Evolutionary conservation across 73 alveolate genomes (phyloP).

Genomic region (Tetrahymena thermophila): DNA sequence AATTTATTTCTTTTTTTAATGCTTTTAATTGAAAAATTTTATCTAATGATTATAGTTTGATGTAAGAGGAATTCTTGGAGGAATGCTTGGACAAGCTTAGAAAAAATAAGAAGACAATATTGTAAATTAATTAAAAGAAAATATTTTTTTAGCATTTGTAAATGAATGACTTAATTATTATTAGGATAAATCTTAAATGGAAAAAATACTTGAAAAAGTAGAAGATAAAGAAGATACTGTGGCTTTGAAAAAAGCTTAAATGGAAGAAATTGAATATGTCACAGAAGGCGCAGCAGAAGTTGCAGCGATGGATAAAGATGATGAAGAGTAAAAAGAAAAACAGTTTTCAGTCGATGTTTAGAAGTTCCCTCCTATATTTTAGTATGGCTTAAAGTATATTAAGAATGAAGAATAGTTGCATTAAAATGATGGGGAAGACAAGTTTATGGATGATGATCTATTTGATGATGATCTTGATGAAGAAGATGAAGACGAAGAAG

Average conservation of each 20-base stretch:
- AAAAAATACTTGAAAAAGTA: constrained; percentile 21
- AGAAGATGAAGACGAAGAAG: not conserved
- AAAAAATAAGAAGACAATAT: not conserved
- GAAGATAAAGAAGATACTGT: constrained; percentile 32
- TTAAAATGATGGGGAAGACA: not conserved
- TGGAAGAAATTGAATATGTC: constrained; percentile 24
- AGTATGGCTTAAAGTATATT: constrained; percentile 26
- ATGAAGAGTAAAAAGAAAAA: constrained; percentile 16
- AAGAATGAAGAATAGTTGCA: not conserved
- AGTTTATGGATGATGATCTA: not conserved
- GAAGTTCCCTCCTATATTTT: constrained; percentile 28
- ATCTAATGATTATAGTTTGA: not conserved
- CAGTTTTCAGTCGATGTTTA: not conserved
- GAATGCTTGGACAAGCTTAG: not conserved
- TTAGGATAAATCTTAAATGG: constrained; percentile 24
- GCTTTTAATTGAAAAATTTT: not conserved
- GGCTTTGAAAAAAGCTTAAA: constrained; percentile 25
- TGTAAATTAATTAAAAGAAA: not conserved
- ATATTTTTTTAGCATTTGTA: not conserved
- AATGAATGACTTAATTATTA: not conserved
- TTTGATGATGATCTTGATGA: not conserved
- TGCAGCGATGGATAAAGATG: constrained; percentile 18
- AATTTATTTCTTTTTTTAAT: not conserved
- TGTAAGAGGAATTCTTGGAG: not conserved
- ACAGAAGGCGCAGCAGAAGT: constrained; percentile 34